Percentiles rank a stretch among this genome's conserved stretches.
These are phyloP conservation scores for Abrus precatorius DNA, from an alignment of 306 rosid species.

Conservation along the genomic window DNA sequence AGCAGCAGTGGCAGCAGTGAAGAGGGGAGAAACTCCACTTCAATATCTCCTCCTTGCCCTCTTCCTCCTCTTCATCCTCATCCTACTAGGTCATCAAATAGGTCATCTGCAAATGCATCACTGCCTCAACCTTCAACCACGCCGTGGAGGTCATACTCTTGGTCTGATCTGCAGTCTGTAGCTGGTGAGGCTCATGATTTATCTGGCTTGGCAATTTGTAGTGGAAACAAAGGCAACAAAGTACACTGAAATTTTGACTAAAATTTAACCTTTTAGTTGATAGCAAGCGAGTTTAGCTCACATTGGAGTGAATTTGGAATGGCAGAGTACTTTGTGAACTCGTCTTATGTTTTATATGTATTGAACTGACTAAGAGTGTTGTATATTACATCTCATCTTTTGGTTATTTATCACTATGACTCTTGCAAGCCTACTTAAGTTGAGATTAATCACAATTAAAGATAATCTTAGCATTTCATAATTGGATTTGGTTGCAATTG, in stretches of 20 bases:
- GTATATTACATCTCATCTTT: slow-evolving; percentile 41
- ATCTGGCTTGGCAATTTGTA: slow-evolving; percentile 63
- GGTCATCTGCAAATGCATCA: slow-evolving; percentile 46
- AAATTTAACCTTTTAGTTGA: slow-evolving; percentile 42
- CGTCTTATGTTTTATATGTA: slow-evolving; percentile 8
- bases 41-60: slow-evolving; percentile 59
- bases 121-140: slow-evolving; percentile 52
- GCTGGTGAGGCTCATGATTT: slow-evolving; percentile 54
- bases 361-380: slow-evolving; percentile 29
- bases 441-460: not conserved
- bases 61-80: slow-evolving; percentile 83
- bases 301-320: slow-evolving; percentile 46
- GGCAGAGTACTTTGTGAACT: slow-evolving; percentile 43
- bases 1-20: slow-evolving; percentile 47
- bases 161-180: slow-evolving; percentile 71
- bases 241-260: slow-evolving; percentile 50
- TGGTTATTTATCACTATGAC: not conserved
- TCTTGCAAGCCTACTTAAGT: not conserved
- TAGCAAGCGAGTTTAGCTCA: slow-evolving; percentile 26
- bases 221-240: slow-evolving; percentile 52
- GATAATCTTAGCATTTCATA: not conserved
- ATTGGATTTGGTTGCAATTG: not conserved
- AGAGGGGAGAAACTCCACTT: slow-evolving; percentile 52
- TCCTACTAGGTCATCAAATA: slow-evolving; percentile 38
- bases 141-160: slow-evolving; percentile 72